Conservation (phyloP, 2,329 filamentous ascomycete genomes). For the Allantophomopsis cytisporea region DNA sequence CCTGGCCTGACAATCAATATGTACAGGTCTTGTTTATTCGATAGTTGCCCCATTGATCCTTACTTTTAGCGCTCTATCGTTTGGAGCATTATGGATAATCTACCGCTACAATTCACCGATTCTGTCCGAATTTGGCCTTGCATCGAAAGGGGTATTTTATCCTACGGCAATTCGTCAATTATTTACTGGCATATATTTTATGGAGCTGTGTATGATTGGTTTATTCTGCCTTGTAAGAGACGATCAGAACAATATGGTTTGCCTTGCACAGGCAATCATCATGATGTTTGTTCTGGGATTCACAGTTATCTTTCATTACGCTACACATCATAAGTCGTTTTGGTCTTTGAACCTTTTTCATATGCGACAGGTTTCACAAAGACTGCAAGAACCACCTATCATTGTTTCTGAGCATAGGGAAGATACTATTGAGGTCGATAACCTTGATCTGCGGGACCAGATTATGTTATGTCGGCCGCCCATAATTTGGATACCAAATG, state of each 20-base stretch:
- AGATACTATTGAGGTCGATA: conserved; percentile 42
- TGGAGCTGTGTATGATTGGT: conserved; percentile 10
- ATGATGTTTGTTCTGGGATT: conserved; percentile 8
- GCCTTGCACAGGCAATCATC: conserved; percentile 8
- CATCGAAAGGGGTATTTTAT: conserved; percentile 36
- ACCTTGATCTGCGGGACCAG: conserved; percentile 78
- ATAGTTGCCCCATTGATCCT: conserved; percentile 84
- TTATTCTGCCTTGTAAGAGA: conserved; percentile 11
- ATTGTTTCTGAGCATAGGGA: neutral
- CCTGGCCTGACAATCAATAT: neutral
- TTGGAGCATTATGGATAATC: conserved; percentile 81
- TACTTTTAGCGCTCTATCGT: conserved; percentile 86
- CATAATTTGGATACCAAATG: conserved; percentile 85
- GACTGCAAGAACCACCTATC: neutral
- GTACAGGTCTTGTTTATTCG: conserved; percentile 58
- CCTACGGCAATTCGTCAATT: conserved; percentile 9
- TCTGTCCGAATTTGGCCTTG: conserved; percentile 3
- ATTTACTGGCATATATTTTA: conserved; percentile 11
- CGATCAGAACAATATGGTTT: conserved; percentile 5
- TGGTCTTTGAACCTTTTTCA: conserved; percentile 30
- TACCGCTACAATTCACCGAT: conserved; percentile 63
- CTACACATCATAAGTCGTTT: too few relatives aligned
- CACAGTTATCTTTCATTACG: conserved; percentile 4
- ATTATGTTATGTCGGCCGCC: conserved; percentile 78
- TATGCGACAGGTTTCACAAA: conserved; percentile 29